Evolutionary conservation across 805 yeast genomes (phyloP).

Genomic region (Wickerhamiella sorbophila): DNA sequence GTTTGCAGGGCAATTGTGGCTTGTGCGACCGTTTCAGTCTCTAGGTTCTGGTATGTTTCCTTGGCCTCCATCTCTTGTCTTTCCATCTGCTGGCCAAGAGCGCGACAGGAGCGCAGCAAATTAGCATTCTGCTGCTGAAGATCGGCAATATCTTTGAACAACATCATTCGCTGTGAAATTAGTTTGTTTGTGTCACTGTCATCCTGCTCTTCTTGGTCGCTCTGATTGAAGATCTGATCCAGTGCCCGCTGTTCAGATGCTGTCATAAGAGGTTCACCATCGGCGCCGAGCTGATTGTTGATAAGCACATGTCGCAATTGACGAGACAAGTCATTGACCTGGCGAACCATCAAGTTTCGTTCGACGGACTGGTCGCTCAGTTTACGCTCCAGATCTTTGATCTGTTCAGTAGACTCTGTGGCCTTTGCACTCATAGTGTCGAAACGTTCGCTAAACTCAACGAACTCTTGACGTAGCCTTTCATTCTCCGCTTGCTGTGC

Average conservation of each 20-base stretch:
- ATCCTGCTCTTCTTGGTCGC: slow-evolving; percentile 13
- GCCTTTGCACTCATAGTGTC: slow-evolving; percentile 28
- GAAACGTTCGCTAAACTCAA: slow-evolving; percentile 39
- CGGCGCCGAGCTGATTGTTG: slow-evolving; percentile 40
- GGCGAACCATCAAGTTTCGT: slow-evolving; percentile 35
- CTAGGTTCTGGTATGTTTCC: slow-evolving; percentile 16
- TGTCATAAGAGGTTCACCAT: slow-evolving; percentile 47
- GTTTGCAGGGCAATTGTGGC: slow-evolving; percentile 24
- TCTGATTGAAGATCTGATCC: slow-evolving; percentile 35
- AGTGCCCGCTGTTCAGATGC: slow-evolving; percentile 51
- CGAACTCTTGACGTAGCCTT: slow-evolving; percentile 40
- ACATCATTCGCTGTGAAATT: slow-evolving; percentile 59
- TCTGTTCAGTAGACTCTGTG: slow-evolving; percentile 24
- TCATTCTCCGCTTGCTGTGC: slow-evolving; percentile 48
- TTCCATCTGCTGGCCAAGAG: slow-evolving; percentile 59
- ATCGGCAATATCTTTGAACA: slow-evolving; percentile 52
- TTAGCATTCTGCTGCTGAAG: slow-evolving; percentile 64
- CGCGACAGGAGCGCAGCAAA: slow-evolving; percentile 51
- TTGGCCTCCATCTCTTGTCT: slow-evolving; percentile 32
- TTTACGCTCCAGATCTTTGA: slow-evolving; percentile 21
- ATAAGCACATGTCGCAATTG: slow-evolving; percentile 68
- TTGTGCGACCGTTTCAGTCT: slow-evolving; percentile 23
- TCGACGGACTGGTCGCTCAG: slow-evolving; percentile 35
- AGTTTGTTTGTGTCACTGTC: slow-evolving; percentile 57
- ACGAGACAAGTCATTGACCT: slow-evolving; percentile 59